phyloP scores from a whole-genome alignment of 2,329 filamentous ascomycete species.

The Alternaria arbusti region DNA sequence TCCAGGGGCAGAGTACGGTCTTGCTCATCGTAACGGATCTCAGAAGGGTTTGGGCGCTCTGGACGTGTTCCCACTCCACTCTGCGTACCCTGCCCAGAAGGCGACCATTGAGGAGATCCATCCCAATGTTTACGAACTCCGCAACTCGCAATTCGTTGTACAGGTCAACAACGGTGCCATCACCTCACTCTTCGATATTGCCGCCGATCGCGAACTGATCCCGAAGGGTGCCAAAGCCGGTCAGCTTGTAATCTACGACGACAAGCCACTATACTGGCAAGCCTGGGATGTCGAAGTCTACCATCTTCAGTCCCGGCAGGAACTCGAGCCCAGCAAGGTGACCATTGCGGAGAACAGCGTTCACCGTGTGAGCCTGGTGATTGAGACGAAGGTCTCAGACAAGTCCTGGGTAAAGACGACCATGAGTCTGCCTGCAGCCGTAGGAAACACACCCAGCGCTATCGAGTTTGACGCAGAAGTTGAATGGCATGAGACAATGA shows the following conservation, averaged over 20 bases:
- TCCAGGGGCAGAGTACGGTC: conserved; percentile 32
- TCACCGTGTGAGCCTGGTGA: conserved; percentile 80
- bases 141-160: conserved; percentile 78
- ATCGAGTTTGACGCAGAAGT: conserved; percentile 84
- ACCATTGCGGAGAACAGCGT: conserved; percentile 73
- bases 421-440: conserved; percentile 75
- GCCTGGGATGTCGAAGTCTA: conserved; percentile 98
- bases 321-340: conserved; percentile 72
- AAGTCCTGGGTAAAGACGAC: conserved; percentile 86
- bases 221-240: conserved; percentile 77
- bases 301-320: conserved; percentile 84
- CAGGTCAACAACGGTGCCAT: conserved; percentile 78
- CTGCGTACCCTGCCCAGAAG: conserved; percentile 31
- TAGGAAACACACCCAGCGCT: conserved; percentile 69
- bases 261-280: conserved; percentile 97
- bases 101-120: conserved; percentile 59
- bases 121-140: conserved; percentile 74
- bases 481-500: conserved; percentile 97
- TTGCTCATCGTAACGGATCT: conserved; percentile 51
- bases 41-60: conserved; percentile 50
- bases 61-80: conserved; percentile 35
- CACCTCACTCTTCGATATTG: conserved; percentile 80
- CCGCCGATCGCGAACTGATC: conserved; percentile 77
- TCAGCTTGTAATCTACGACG: conserved; percentile 92
- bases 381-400: conserved; percentile 85